Evolutionary conservation across 2,329 filamentous ascomycete genomes (phyloP), one percentile per base, ranked within the genome.

Genomic region (Aspergillus hiratsukae): DNA sequence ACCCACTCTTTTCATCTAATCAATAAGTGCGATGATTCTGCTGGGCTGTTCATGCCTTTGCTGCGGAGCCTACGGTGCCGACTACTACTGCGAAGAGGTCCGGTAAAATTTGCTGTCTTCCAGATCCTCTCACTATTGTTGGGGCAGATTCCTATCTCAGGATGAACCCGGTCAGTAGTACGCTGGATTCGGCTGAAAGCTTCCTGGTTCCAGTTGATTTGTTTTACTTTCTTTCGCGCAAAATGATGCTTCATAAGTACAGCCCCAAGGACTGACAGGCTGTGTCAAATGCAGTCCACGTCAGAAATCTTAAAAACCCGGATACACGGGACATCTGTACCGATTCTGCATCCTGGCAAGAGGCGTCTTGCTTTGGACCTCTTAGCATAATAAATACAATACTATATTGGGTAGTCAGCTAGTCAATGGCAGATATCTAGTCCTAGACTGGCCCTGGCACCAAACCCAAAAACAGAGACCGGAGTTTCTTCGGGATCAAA

Each of bases 1-100:
- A 63, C 54, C 61, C 64, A 64, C 61, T 56, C 21, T 54, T 54
- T 56, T 58, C 57, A 64, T 66, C 62, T 66, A 64, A 66, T 65
- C 62, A 65, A 64, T 65, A 61, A 58, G 23, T 46, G n/a, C 14
- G 14, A 37, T 29, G 6, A 37, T 17, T 5, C 31, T 35, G 31
- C 14, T 35, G 31, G 14, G 17, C 5, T 37, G 5, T 17, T 17
- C 31, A 37, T 37, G 14, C 31, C 31, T 37, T 37, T 17, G 31
- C 31, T 37, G 7, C 6, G 14, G 31, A 37, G 31, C 31, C 31
- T 37, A 17, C 14, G 14, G 14, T 37, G 14, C 14, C 1, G 14
- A 17, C 14, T 37, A 37, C 31, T 37, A 37, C 31, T 7, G 14
- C 6, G 31, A 37, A 37, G 31, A 17, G 5, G 6, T 17, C 31